Evolutionary conservation across 306 rosid species (phyloP), one percentile per base, ranked within the genome.

Genomic region (Vigna reflexopilosa): DNA sequence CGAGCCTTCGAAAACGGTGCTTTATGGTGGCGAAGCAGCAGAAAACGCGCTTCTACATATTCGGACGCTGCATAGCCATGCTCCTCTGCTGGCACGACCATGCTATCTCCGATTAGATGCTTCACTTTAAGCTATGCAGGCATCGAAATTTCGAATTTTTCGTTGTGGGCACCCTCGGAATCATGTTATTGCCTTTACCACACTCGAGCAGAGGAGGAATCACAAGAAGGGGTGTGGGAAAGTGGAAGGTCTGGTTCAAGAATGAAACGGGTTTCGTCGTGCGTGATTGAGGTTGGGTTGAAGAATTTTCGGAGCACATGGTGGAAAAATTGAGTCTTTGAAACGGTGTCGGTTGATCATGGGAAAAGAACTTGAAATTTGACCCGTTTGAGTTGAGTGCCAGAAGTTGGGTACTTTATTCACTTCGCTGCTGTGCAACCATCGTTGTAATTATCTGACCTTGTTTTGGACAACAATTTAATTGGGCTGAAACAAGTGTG

Each of bases 21-120:
- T 75, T 65, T 16, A 11, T n/a, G 14, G 48, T 85, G 65, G 82
- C 67, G 2, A 85, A 85, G 77, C 89, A 85, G 17, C 86, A 85
- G 28, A 85, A 82, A 38, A 83, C 86, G 58, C 84, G 89, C 2
- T 79, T 82, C 62, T 77, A 85, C 69, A 82, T 85, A 28, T 59
- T 83, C 12, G 89, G 89, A 8, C 66, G 89, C 28, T 85, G 89
- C 9, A 63, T 85, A 12, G 64, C 89, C 48, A 85, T 85, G 89
- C 89, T 85, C 30, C 82, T 85, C 51, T 85, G 89, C 65, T 85
- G 89, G 89, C 86, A 85, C 73, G 84, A 82, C 67, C 86, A 82
- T 24, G 3, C 80, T 32, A 71, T 85, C 1, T 82, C 86, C 34
- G 88, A 85, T 71, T 83, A 78, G 63, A 56, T 9, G 12, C 44